Evolutionary conservation across 179 eudicot genomes (phyloP).

Genomic region (Carnegiea gigantea): DNA sequence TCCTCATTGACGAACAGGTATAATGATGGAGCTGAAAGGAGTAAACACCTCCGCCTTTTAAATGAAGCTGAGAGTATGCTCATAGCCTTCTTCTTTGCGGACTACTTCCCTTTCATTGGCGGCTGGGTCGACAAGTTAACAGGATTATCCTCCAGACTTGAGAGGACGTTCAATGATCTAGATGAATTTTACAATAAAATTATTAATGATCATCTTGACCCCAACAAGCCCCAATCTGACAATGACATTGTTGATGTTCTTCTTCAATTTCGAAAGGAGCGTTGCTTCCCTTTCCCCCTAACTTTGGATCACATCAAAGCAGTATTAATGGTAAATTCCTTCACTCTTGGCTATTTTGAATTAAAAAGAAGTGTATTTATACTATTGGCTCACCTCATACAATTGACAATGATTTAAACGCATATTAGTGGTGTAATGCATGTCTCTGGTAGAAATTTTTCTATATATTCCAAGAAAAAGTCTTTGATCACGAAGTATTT

Average conservation of each 20-base stretch:
- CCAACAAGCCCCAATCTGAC: neutral
- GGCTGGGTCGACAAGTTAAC: neutral
- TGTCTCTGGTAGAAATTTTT: too few species aligned
- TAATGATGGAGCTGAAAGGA: neutral
- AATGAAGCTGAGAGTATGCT: neutral
- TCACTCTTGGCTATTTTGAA: neutral
- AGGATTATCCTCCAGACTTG: conserved; percentile 5
- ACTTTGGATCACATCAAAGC: conserved; percentile 28
- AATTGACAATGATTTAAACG: too few species aligned
- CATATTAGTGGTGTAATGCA: too few species aligned
- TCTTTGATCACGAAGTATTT: too few species aligned
- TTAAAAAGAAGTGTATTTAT: too few species aligned
- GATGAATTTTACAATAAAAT: conserved; percentile 27
- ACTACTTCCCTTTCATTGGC: neutral
- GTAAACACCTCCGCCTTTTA: neutral
- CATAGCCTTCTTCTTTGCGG: neutral
- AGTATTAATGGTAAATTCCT: neutral
- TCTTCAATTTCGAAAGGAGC: conserved; percentile 12
- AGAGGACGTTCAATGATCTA: conserved; percentile 14
- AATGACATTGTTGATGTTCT: conserved; percentile 22
- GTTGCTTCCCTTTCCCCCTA: neutral
- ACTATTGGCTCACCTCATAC: too few species aligned
- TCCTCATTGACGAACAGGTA: neutral
- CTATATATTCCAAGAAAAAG: too few species aligned
- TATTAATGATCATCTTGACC: conserved; percentile 19